A percentile compares a stretch with the other conserved stretches of the same genome.
Evolutionary conservation across 2,329 filamentous ascomycete genomes (phyloP).

Genomic region (Paracoccidioides brasiliensis): DNA sequence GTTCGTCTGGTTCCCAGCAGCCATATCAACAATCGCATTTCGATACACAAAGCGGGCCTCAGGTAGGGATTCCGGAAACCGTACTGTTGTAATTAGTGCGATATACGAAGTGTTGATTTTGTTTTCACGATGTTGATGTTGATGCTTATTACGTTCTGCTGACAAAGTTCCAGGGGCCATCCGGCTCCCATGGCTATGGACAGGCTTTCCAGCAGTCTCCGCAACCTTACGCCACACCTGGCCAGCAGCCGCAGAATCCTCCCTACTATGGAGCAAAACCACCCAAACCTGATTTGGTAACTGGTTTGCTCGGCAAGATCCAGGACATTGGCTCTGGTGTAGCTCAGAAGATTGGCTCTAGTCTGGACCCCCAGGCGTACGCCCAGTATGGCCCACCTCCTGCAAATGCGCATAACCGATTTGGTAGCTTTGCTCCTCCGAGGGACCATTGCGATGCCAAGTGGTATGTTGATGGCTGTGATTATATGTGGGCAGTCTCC

Average conservation of each 20-base stretch:
- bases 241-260: constrained; percentile 16
- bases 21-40: constrained; percentile 5
- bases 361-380: constrained; percentile 37
- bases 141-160: background rate
- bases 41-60: constrained; percentile 3
- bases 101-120: background rate
- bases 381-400: constrained; percentile 33
- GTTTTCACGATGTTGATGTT: background rate
- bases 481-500: constrained; percentile 93
- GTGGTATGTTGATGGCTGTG: constrained; percentile 92
- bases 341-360: constrained; percentile 36
- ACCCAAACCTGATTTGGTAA: constrained; percentile 25
- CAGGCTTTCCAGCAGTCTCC: constrained; percentile 1
- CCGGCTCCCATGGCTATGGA: constrained; percentile 9
- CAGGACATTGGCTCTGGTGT: constrained; percentile 40
- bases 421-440: constrained; percentile 81
- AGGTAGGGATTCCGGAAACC: background rate
- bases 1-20: constrained; percentile 3
- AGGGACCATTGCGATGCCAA: constrained; percentile 76
- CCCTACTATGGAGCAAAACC: constrained; percentile 22
- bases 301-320: constrained; percentile 42
- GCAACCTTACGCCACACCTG: constrained; percentile 8
- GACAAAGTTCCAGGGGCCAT: constrained; percentile 9
- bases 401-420: constrained; percentile 68
- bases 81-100: background rate